Percentiles rank a stretch among this genome's conserved stretches.
phyloP scores from a whole-genome alignment of 179 eudicot species.

The Carnegiea gigantea region DNA sequence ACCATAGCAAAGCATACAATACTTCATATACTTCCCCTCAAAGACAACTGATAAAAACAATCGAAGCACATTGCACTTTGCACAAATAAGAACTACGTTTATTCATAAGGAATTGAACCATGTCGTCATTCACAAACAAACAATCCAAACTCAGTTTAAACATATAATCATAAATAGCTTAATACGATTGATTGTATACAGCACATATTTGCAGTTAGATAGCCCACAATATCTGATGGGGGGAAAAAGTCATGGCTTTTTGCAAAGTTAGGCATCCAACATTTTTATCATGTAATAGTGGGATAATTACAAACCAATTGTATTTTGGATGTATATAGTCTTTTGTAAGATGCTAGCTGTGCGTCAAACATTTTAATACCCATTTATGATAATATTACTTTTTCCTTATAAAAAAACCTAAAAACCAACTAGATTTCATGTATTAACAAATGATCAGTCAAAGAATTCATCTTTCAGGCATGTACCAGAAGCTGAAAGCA shows the following conservation, averaged over 20 bases:
- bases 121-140: too few relatives aligned
- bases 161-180: too few relatives aligned
- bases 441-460: neutral
- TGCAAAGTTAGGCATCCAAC: neutral
- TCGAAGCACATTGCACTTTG: neutral
- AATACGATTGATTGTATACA: too few relatives aligned
- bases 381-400: too few relatives aligned
- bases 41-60: neutral
- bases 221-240: neutral
- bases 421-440: neutral
- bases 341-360: too few relatives aligned
- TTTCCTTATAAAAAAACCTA: neutral
- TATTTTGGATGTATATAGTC: too few relatives aligned
- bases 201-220: too few relatives aligned
- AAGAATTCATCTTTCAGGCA: neutral
- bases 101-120: neutral
- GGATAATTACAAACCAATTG: neutral
- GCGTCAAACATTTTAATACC: too few relatives aligned
- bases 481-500: neutral
- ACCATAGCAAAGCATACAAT: too few relatives aligned
- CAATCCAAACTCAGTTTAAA: too few relatives aligned
- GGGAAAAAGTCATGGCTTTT: neutral
- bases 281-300: neutral
- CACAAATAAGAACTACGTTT: neutral
- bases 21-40: neutral